Evolutionary conservation across 768 basidiomycete genomes (phyloP).

Genomic region (Gelatoporia subvermispora): DNA sequence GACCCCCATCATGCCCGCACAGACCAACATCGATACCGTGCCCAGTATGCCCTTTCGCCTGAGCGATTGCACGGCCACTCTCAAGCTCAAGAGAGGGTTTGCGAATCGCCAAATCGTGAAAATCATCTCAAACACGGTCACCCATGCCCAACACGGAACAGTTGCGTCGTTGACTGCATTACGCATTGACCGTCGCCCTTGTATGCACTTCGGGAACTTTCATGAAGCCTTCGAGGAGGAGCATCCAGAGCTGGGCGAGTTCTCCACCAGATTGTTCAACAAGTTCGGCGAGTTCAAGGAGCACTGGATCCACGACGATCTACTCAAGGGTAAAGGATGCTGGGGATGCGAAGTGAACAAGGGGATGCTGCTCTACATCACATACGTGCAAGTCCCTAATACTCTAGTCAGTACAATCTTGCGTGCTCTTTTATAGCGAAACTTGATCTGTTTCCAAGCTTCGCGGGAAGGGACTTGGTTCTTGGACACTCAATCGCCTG

Average conservation of each 20-base stretch:
- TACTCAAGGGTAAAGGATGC: background rate
- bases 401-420: background rate
- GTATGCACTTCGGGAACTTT: slow-evolving; percentile 1
- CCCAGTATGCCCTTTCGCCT: too few relatives aligned
- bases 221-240: slow-evolving; percentile 24
- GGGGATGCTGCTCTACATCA: slow-evolving; percentile 25
- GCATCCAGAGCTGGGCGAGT: slow-evolving; percentile 26
- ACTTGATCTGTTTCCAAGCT: background rate
- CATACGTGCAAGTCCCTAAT: slow-evolving; percentile 18
- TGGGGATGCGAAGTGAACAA: slow-evolving; percentile 5
- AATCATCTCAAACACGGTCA: too few relatives aligned
- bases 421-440: background rate
- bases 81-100: too few relatives aligned
- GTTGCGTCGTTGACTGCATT: slow-evolving; percentile 8
- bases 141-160: too few relatives aligned
- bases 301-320: background rate
- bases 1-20: too few relatives aligned
- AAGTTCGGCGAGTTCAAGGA: background rate
- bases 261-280: slow-evolving; percentile 12
- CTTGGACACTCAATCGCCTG: slow-evolving; percentile 6
- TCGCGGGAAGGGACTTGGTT: slow-evolving; percentile 7
- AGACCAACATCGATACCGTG: too few relatives aligned
- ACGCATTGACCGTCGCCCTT: slow-evolving; percentile 5
- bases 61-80: too few relatives aligned
- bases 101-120: too few relatives aligned